A percentile compares a stretch with the other conserved stretches of the same genome.
These are phyloP conservation scores for Chytriomyces sp. DNA, from an alignment of 192 early-diverging fungal genomes.

Conservation along the genomic window DNA sequence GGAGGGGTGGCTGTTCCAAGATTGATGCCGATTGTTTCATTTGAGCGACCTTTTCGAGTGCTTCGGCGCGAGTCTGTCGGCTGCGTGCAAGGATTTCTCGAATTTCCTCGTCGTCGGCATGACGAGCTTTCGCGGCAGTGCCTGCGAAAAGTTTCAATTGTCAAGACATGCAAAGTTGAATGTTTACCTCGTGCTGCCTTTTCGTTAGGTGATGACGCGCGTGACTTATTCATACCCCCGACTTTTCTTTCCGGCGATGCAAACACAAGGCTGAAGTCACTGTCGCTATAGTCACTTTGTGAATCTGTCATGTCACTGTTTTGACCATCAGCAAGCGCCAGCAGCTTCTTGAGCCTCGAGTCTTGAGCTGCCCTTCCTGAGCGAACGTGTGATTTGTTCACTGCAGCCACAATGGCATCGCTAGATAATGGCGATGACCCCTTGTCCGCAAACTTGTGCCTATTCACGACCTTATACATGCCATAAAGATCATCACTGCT, in stretches of 20 bases:
- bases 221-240: not conserved
- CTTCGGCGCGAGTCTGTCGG: conserved; percentile 13
- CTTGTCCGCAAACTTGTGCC: no score
- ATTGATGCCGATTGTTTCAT: no score
- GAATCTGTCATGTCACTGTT: not conserved
- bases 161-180: not conserved
- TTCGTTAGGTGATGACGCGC: not conserved
- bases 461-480: not conserved
- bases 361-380: conserved; percentile 8
- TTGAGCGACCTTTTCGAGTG: conserved; percentile 1
- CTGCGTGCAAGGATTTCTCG: conserved; percentile 16
- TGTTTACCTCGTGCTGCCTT: not conserved
- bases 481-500: not conserved
- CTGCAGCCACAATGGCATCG: no score
- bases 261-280: conserved; percentile 22
- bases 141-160: not conserved
- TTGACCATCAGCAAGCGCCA: not conserved
- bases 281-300: not conserved
- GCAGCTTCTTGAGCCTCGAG: not conserved
- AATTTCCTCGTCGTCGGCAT: conserved; percentile 19
- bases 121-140: not conserved
- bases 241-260: not conserved
- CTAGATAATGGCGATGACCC: no score
- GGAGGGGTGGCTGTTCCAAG: no score
- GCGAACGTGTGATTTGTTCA: conserved; percentile 4